Evolutionary conservation across 176 grass and related monocot genomes (phyloP).

Genomic region (Aegilops umbellulata): DNA sequence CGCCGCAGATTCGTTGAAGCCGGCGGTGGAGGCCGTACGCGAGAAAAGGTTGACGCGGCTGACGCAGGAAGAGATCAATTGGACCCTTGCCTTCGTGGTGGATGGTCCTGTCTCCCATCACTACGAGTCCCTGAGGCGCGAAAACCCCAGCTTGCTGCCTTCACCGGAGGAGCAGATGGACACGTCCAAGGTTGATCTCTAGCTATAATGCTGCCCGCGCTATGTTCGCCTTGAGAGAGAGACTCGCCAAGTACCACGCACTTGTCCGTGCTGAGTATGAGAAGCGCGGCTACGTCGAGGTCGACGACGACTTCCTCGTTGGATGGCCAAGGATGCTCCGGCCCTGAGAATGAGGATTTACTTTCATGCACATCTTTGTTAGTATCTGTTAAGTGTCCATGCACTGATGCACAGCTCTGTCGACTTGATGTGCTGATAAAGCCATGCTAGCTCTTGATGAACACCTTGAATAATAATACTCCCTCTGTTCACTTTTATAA

Average conservation of each 20-base stretch:
- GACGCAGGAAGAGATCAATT: not conserved
- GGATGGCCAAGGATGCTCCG: too few species aligned
- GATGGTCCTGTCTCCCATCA: not conserved
- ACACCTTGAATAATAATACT: too few species aligned
- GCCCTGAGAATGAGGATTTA: too few species aligned
- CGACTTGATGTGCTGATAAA: too few species aligned
- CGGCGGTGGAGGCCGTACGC: too few species aligned
- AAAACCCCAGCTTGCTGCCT: not conserved
- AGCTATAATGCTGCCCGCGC: not conserved
- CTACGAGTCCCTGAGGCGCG: not conserved
- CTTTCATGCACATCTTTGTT: too few species aligned
- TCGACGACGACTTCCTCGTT: not conserved
- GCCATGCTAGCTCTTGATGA: too few species aligned
- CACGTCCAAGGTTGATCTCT: not conserved
- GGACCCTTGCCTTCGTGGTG: not conserved
- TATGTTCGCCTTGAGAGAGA: not conserved
- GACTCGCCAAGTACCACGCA: not conserved
- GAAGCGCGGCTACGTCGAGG: not conserved
- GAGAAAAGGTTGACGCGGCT: not conserved
- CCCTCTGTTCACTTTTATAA: too few species aligned
- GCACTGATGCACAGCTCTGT: too few species aligned
- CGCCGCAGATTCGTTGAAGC: too few species aligned
- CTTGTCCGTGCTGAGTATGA: not conserved
- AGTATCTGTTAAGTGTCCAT: too few species aligned
- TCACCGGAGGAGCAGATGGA: not conserved